phyloP scores from a whole-genome alignment of 768 basidiomycete genomes.

The Favolaschia claudopus region DNA sequence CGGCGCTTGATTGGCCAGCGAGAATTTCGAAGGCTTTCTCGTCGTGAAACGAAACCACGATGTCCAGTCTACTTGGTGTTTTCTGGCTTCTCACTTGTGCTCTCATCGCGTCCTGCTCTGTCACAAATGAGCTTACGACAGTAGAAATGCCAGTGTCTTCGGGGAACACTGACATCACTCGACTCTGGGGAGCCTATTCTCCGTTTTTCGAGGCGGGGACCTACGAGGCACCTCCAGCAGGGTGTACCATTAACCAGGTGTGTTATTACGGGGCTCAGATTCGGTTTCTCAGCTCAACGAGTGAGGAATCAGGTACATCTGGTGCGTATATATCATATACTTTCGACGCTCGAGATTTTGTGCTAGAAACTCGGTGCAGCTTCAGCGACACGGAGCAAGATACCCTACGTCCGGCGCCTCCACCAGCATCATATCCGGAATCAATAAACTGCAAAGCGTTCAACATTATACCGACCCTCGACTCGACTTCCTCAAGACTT shows the following conservation, averaged over 20 bases:
- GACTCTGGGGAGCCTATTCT: conserved; percentile 71
- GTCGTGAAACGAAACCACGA: too few species aligned
- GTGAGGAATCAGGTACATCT: too few species aligned
- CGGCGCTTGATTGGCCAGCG: too few species aligned
- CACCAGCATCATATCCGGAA: conserved; percentile 49
- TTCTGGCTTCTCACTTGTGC: too few species aligned
- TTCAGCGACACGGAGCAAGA: conserved; percentile 84
- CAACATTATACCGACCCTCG: conserved; percentile 49
- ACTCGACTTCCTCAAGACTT: conserved; percentile 66
- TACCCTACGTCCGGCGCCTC: conserved; percentile 68
- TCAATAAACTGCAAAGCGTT: conserved; percentile 63
- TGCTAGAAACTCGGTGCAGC: too few species aligned
- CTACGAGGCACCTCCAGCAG: conserved; percentile 54
- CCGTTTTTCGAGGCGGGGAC: conserved; percentile 60
- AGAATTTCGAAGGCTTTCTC: too few species aligned
- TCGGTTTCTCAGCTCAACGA: background rate
- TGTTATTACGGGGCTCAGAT: conserved; percentile 7
- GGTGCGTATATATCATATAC: conserved; percentile 69
- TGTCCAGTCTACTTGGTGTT: too few species aligned
- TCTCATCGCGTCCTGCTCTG: too few species aligned
- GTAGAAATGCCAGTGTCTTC: too few species aligned
- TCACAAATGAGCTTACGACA: too few species aligned
- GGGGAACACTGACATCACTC: too few species aligned
- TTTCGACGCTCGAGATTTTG: too few species aligned
- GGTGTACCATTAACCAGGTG: conserved; percentile 69